Base-by-base conservation (phyloP, 1,284 basidiomycete species). In the Dichomitus squalens region DNA sequence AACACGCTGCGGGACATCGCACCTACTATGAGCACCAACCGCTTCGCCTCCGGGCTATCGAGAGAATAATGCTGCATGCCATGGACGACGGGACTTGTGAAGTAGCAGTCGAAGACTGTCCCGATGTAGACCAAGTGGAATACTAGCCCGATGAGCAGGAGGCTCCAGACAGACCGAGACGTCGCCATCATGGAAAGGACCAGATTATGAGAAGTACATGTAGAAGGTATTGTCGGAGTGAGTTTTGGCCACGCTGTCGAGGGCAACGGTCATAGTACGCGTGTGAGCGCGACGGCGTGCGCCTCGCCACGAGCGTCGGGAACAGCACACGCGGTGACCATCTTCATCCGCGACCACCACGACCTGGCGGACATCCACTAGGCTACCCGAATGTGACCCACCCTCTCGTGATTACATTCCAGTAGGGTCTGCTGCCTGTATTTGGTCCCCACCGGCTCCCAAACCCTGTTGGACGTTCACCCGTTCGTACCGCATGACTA, bases 91-190 rank as follows among this genome's bases (percentile, higher is more conserved):
- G 90, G 88, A 60, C 86, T 89, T 21, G 85, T 90, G 67, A 96
- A 96, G 72, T 96, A 95, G 72, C 93, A 93, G 74, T 95, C 92
- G 72, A 95, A 96, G 31, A 95, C 86, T 23, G 87, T 85, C 55
- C 81, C 79, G 59, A 92, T 86, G 70, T 85, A 91, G 7, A 87
- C 75, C 49, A 91, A 70, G 69, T 93, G 92, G 68, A 93, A 93
- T 21, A 88, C 66, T 29, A 94, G 78, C 25, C 89, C 90, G 34
- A 90, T 70, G 21, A 83, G 58, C 18, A 93, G 79, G 11, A 92
- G 74, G n/a, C 55, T 53, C 61, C 61, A 63, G 40, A 63, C 57
- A 33, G 61, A 58, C 27, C 27, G 51, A 25, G 53, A 39, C n/a
- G 52, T 49, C 14, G 59, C 54, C 58, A 63, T 58, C 9, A 34